Percentiles rank a stretch among this genome's conserved stretches.
Conservation (phyloP, 148 eudicot species). For the Chenopodium berlandieri region DNA sequence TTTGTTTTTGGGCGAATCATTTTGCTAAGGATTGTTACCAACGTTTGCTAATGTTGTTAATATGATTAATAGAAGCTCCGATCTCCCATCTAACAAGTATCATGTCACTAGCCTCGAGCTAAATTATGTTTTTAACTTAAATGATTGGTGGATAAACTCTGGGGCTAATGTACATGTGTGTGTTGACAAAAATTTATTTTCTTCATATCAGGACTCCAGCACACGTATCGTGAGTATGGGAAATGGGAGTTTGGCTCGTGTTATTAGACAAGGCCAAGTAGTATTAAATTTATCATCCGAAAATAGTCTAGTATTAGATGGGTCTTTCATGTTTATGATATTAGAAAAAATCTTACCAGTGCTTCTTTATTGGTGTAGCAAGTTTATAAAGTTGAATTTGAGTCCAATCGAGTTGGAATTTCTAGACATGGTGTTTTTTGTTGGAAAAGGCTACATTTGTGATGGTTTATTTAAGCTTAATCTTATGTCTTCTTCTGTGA, state of each 20-base stretch:
- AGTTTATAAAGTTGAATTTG: conserved; percentile 15
- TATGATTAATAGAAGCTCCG: neutral
- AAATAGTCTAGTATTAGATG: neutral
- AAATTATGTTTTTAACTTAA: neutral
- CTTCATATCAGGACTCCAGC: neutral
- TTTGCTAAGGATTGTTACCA: neutral
- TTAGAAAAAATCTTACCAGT: conserved; percentile 18
- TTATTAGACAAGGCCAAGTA: conserved; percentile 16
- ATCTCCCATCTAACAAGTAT: conserved; percentile 1
- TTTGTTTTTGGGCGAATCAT: conserved; percentile 11
- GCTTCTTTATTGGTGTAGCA: neutral
- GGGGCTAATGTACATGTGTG: conserved; percentile 18
- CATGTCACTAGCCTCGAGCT: neutral
- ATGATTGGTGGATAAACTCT: conserved; percentile 19
- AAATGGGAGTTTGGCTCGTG: conserved; percentile 12
- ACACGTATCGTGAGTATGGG: conserved; percentile 18
- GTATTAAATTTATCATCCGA: conserved; percentile 2
- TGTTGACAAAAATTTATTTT: conserved; percentile 2
- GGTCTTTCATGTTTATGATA: conserved; percentile 15
- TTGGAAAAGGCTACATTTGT: conserved; percentile 3
- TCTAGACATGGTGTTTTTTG: neutral
- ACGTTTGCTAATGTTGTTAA: neutral
- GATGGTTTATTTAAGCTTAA: conserved; percentile 16
- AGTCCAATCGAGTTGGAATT: conserved; percentile 13
- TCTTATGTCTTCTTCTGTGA: neutral